A percentile compares a stretch with the other conserved stretches of the same genome.
Conservation (phyloP, 2,329 filamentous ascomycete species). For the Aspergillus japonicus region DNA sequence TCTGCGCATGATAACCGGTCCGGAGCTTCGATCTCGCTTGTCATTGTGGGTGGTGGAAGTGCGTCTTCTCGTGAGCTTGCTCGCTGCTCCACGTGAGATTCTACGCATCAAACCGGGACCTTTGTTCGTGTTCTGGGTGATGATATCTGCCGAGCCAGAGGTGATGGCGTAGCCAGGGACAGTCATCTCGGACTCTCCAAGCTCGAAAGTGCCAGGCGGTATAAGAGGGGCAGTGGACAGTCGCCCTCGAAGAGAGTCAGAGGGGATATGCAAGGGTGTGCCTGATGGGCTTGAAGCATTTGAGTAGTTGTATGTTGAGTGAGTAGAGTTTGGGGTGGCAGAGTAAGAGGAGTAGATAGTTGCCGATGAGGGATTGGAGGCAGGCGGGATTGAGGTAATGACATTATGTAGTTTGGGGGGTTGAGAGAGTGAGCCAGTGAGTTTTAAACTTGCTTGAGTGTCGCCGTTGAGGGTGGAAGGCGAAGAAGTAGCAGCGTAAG, state of each 20-base stretch:
- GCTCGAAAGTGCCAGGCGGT: constrained; percentile 59
- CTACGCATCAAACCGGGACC: constrained; percentile 74
- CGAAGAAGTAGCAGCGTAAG: constrained; percentile 37
- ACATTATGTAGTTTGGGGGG: constrained; percentile 38
- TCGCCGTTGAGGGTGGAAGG: constrained; percentile 40
- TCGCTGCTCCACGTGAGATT: constrained; percentile 76
- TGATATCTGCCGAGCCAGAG: constrained; percentile 60
- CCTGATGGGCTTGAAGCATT: constrained; percentile 37
- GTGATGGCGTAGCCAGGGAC: constrained; percentile 43
- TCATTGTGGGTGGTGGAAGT: constrained; percentile 74
- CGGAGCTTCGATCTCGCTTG: constrained; percentile 82
- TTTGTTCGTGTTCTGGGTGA: constrained; percentile 52
- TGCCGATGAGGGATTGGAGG: constrained; percentile 27
- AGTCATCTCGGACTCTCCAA: constrained; percentile 69
- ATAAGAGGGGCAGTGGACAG: constrained; percentile 27
- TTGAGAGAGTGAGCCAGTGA: constrained; percentile 32
- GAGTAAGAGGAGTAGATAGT: constrained; percentile 31
- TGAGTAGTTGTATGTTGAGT: constrained; percentile 27
- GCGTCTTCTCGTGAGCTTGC: constrained; percentile 67
- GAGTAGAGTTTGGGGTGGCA: constrained; percentile 31
- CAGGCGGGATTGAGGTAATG: constrained; percentile 30
- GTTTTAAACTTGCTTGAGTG: constrained; percentile 37
- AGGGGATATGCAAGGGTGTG: constrained; percentile 35
- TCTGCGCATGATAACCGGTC: constrained; percentile 81
- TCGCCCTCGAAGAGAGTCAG: constrained; percentile 35